Conservation (phyloP, 2,329 filamentous ascomycete species). For the Thielaviopsis euricoi region DNA sequence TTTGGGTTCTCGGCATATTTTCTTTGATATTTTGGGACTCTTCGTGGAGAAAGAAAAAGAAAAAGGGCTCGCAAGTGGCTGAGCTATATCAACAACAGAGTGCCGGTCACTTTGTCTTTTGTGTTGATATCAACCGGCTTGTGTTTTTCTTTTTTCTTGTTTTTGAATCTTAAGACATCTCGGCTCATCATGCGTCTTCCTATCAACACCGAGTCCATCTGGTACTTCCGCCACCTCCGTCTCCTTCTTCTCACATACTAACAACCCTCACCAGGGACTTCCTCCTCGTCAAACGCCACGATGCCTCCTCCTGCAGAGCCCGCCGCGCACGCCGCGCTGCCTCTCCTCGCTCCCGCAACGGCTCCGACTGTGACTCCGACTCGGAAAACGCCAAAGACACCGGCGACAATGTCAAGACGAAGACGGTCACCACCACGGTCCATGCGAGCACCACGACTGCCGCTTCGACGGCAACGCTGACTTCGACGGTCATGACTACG, state of each 20-base stretch:
- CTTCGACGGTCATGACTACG: background rate
- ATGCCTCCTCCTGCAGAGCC: background rate
- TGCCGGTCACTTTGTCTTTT: constrained; percentile 6
- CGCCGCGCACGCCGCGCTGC: background rate
- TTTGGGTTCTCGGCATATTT: background rate
- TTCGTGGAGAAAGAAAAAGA: too few species aligned
- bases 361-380: background rate
- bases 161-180: background rate
- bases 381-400: background rate
- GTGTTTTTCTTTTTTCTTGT: background rate
- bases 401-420: background rate
- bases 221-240: background rate
- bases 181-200: background rate
- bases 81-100: background rate
- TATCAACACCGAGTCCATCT: constrained; percentile 1
- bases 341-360: background rate
- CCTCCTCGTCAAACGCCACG: background rate
- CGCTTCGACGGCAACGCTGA: background rate
- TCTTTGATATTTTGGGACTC: background rate
- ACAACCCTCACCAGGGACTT: background rate
- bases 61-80: background rate
- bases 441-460: background rate
- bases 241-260: background rate
- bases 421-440: background rate
- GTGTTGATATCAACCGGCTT: background rate